Conservation (phyloP, 2,329 filamentous ascomycete species). For the Calonectria crousiana region DNA sequence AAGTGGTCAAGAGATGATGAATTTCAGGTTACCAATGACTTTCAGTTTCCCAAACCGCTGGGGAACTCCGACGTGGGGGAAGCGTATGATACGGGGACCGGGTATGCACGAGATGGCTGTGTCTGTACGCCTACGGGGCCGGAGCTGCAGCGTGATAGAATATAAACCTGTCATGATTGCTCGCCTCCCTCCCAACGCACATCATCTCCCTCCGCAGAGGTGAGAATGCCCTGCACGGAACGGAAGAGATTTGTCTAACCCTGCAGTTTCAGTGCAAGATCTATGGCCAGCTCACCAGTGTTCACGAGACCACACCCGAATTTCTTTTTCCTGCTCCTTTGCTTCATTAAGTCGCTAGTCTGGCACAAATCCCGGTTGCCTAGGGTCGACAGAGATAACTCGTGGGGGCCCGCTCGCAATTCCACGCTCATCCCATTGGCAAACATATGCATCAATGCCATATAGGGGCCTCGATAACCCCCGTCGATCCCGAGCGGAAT, state of each 20-base stretch:
- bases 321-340: slow-evolving; percentile 23
- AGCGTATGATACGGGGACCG: slow-evolving; percentile 8
- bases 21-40: slow-evolving; percentile 6
- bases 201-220: background rate
- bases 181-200: background rate
- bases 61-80: slow-evolving; percentile 21
- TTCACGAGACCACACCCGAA: slow-evolving; percentile 29
- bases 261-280: slow-evolving; percentile 17
- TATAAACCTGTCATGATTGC: slow-evolving; percentile 8
- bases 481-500: slow-evolving; percentile 10
- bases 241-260: background rate
- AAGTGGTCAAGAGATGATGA: background rate
- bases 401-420: slow-evolving; percentile 15
- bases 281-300: slow-evolving; percentile 11
- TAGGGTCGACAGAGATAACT: background rate
- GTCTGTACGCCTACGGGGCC: slow-evolving; percentile 5
- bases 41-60: slow-evolving; percentile 11
- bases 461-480: slow-evolving; percentile 17
- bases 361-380: slow-evolving; percentile 27
- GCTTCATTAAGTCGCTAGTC: slow-evolving; percentile 20
- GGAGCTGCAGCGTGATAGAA: background rate
- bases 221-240: slow-evolving; percentile 12
- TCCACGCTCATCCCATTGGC: slow-evolving; percentile 22
- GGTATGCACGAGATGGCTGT: slow-evolving; percentile 17
- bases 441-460: slow-evolving; percentile 26